Percentiles rank a stretch among this genome's conserved stretches.
Conservation (phyloP, 192 early-diverging fungal genomes). For the Cetraspora pellucida region DNA sequence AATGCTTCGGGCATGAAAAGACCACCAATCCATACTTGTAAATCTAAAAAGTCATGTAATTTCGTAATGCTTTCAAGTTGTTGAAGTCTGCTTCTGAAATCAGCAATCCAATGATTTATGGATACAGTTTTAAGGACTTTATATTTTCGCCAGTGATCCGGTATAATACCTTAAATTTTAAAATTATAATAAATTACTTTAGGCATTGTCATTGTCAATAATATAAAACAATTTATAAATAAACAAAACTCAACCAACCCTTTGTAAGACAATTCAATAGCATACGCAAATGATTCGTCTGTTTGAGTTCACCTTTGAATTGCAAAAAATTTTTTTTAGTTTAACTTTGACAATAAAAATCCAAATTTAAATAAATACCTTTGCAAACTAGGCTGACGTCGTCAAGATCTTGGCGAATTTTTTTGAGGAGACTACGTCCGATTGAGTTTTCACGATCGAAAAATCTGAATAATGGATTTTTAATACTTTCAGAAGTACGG, state of each 20-base stretch:
- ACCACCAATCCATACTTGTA: constrained; percentile 81
- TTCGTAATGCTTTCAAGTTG: constrained; percentile 61
- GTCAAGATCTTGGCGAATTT: constrained; percentile 67
- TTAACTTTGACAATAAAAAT: no score
- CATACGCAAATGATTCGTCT: constrained; percentile 83
- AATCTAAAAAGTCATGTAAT: constrained; percentile 36
- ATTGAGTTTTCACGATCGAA: constrained; percentile 80
- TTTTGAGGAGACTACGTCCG: constrained; percentile 58
- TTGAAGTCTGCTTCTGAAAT: constrained; percentile 70
- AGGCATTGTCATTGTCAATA: not conserved
- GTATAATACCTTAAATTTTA: constrained; percentile 49
- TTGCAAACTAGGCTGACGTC: constrained; percentile 68
- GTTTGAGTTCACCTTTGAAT: constrained; percentile 68
- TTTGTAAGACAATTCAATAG: constrained; percentile 71
- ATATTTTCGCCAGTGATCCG: constrained; percentile 70
- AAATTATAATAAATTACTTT: constrained; percentile 10
- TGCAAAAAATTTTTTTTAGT: no score
- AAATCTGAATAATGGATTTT: constrained; percentile 78
- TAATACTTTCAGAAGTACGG: constrained; percentile 43
- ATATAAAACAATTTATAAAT: not conserved
- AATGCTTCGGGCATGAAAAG: constrained; percentile 89
- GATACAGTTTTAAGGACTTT: constrained; percentile 62
- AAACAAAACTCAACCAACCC: constrained; percentile 40
- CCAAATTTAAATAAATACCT: no score
- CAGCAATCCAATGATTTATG: constrained; percentile 70